Evolutionary conservation across 2,329 filamentous ascomycete genomes (phyloP), one percentile per base, ranked within the genome.

Genomic region (Emergomyces pasteurianus): DNA sequence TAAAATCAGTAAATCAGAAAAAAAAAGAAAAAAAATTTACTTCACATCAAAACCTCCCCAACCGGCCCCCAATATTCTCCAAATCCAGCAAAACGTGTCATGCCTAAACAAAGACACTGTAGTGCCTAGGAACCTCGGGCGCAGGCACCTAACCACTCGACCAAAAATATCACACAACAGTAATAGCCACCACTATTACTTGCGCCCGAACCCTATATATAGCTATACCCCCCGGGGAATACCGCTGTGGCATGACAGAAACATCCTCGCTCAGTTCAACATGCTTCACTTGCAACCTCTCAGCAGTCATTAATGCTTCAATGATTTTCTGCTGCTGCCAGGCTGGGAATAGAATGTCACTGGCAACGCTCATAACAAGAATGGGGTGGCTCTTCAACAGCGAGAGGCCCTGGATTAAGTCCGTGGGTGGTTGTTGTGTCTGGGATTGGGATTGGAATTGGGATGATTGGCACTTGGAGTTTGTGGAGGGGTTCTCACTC

Each of bases 261-360:
- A 94, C 84, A 76, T 97, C 91, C 77, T 97, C 90, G 40, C 92
- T 94, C 57, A 99, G 78, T 77, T 99, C 94, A 16, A 94, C 83
- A 74, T 99, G 91, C 52, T 86, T 87, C 0, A 99, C 92, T 38
- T 83, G 84, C 63, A 83, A 80, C 70, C 96, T 97, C 0, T 94
- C 94, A 0, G 83, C 83, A 40, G 83, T 81, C 62, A 85, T 83
- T 64, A 99, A 78, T 2, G 92, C 88, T 69, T 92, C 86, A 3
- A 92, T 92, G 63, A 99, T 86, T 74, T 99, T 94, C 59, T 89
- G 84, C 78, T 99, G 94, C 77, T 99, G 94, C 92, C 94, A 99
- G 0, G 94, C 91, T 0, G 94, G 94, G 76, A 99, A 99, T 42
- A 99, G 78, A 56, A 96, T 97, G 71, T 99, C 94, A 68, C 90